These are phyloP conservation scores for Prunus mongolica DNA, from an alignment of 306 rosid genomes.

Conservation along the genomic window DNA sequence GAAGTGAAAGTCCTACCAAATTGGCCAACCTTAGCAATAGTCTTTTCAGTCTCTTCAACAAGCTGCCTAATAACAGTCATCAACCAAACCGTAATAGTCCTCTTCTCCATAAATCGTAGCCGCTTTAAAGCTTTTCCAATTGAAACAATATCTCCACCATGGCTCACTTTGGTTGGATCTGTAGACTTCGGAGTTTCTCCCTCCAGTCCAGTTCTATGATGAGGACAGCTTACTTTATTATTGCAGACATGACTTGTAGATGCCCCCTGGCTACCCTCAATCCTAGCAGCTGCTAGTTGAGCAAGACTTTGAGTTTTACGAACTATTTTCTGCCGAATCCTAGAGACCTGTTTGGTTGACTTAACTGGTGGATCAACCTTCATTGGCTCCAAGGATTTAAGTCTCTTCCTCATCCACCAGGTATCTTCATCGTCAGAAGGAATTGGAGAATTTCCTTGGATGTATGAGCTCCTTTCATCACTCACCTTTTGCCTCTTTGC, in stretches of 20 bases:
- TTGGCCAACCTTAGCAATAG: slow-evolving; percentile 63
- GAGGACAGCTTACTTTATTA: slow-evolving; percentile 75
- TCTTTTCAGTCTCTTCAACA: slow-evolving; percentile 67
- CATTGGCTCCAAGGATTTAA: slow-evolving; percentile 55
- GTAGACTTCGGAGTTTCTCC: slow-evolving; percentile 55
- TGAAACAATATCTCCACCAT: slow-evolving; percentile 52
- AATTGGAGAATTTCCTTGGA: slow-evolving; percentile 49
- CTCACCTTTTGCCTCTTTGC: slow-evolving; percentile 74
- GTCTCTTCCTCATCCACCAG: slow-evolving; percentile 90
- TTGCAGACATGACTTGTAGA: slow-evolving; percentile 95
- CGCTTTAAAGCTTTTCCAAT: slow-evolving; percentile 65
- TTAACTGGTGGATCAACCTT: slow-evolving; percentile 71
- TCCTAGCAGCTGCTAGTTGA: slow-evolving; percentile 83
- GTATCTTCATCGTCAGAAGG: slow-evolving; percentile 67
- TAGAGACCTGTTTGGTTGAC: slow-evolving; percentile 62
- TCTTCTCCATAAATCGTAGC: slow-evolving; percentile 76
- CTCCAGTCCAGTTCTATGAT: slow-evolving; percentile 61
- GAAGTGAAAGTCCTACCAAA: slow-evolving; percentile 56
- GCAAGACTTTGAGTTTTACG: slow-evolving; percentile 87
- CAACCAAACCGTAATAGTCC: slow-evolving; percentile 72
- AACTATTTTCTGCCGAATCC: slow-evolving; percentile 64
- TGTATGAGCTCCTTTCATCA: slow-evolving; percentile 61
- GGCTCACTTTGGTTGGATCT: slow-evolving; percentile 44
- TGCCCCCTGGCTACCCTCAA: slow-evolving; percentile 98
- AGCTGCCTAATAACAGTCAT: slow-evolving; percentile 53